Evolutionary conservation across 192 early-diverging fungal species (phyloP), one percentile per base, ranked within the genome.

Genomic region (Linnemannia hyalina): DNA sequence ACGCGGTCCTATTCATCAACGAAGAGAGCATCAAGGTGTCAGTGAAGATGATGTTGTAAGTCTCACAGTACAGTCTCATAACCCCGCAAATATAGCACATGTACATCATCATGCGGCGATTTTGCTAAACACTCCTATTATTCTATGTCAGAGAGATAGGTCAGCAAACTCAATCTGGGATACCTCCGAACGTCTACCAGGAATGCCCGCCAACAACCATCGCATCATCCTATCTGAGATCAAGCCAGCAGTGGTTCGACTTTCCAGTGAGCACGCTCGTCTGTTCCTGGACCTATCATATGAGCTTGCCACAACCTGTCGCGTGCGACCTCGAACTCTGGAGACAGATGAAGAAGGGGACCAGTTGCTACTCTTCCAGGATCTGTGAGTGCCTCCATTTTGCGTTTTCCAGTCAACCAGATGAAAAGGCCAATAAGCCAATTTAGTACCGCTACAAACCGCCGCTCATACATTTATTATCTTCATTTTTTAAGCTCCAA

Each of bases 361-460:
- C 11, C 2, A 47, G 15, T 11, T 73, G n/a, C 71, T 26, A 10
- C 71, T 46, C 6, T 73, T 73, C 42, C 42, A 23, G 42, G 71
- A 73, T 46, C 44, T 73, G 71, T 73, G 23, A 73, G 71, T 47
- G n/a, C n/a, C n/a, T n/a, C n/a, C n/a, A n/a, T n/a, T n/a, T n/a
- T n/a, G n/a, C n/a, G n/a, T n/a, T n/a, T n/a, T n/a, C n/a, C n/a
- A n/a, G n/a, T n/a, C n/a, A n/a, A n/a, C n/a, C n/a, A n/a, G n/a
- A n/a, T n/a, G n/a, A n/a, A n/a, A n/a, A n/a, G n/a, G n/a, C 35
- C 35, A 35, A 35, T 0, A 35, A 35, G 35, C 35, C n/a, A n/a
- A n/a, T n/a, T n/a, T n/a, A n/a, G n/a, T n/a, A n/a, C n/a, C n/a
- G n/a, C n/a, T n/a, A n/a, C n/a, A n/a, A n/a, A n/a, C n/a, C n/a